Percentiles rank a stretch among this genome's conserved stretches.
These are phyloP conservation scores for Graphiopsis chlorocephala DNA, from an alignment of 2,329 filamentous ascomycete species.

Conservation along the genomic window DNA sequence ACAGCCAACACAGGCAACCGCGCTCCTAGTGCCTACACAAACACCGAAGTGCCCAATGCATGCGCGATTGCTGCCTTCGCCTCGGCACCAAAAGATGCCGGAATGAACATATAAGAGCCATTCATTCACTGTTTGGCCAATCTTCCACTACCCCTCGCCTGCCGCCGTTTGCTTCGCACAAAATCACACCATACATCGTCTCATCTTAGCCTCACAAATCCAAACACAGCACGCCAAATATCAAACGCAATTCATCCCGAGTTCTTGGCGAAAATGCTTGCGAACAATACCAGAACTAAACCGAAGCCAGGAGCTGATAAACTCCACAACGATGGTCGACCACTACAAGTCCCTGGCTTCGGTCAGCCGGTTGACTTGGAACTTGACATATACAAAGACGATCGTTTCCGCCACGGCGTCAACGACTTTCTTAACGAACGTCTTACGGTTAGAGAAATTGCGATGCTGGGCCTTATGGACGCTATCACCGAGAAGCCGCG, in stretches of 20 bases:
- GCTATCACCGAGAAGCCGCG: conserved; percentile 33
- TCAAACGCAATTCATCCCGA: too few relatives aligned
- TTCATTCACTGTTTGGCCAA: neutral
- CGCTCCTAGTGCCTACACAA: neutral
- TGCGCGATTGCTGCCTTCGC: neutral
- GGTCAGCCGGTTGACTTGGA: neutral
- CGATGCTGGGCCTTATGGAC: conserved; percentile 32
- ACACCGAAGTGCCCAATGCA: neutral
- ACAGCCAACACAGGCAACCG: neutral
- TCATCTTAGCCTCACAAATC: neutral
- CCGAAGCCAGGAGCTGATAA: neutral
- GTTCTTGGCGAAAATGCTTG: too few relatives aligned
- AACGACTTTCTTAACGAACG: conserved; percentile 20
- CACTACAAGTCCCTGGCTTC: conserved; percentile 7
- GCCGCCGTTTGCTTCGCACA: neutral
- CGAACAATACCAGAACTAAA: neutral
- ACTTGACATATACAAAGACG: neutral
- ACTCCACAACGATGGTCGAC: neutral
- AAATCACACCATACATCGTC: neutral
- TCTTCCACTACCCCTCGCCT: neutral
- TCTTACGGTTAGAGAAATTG: conserved; percentile 23
- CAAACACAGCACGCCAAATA: neutral
- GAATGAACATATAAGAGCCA: neutral
- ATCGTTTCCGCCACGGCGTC: conserved; percentile 23
- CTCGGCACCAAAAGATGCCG: neutral